A percentile compares a stretch with the other conserved stretches of the same genome.
These are phyloP conservation scores for Oxyria digyna DNA, from an alignment of 148 eudicot genomes.

Conservation along the genomic window DNA sequence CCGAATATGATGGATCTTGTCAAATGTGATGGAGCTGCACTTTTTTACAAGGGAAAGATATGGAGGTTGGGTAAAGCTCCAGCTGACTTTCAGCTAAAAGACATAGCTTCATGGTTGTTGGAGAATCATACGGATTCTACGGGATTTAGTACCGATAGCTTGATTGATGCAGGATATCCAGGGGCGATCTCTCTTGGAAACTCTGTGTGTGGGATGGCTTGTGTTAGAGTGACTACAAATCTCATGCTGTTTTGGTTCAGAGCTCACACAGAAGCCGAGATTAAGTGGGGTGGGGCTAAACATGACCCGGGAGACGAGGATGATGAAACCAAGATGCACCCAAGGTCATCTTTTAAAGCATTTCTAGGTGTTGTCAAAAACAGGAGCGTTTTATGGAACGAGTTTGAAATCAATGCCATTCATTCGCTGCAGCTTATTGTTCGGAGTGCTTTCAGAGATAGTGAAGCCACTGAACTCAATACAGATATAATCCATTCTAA, in stretches of 20 bases:
- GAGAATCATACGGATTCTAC: conserved; percentile 76
- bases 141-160: conserved; percentile 90
- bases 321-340: conserved; percentile 78
- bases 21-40: conserved; percentile 85
- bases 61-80: conserved; percentile 63
- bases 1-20: conserved; percentile 96
- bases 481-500: conserved; percentile 35
- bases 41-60: conserved; percentile 44
- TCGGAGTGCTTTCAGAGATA: conserved; percentile 60
- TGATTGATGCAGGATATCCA: conserved; percentile 82
- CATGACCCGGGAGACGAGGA: conserved; percentile 59
- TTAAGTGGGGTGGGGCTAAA: conserved; percentile 93
- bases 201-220: conserved; percentile 91
- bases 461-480: conserved; percentile 28
- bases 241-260: conserved; percentile 94
- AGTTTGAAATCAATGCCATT: conserved; percentile 90
- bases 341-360: conserved; percentile 88
- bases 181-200: conserved; percentile 66
- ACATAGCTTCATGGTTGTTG: conserved; percentile 61
- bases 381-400: conserved; percentile 84
- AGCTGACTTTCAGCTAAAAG: conserved; percentile 47
- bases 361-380: conserved; percentile 82
- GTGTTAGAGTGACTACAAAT: conserved; percentile 46
- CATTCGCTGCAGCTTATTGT: conserved; percentile 89
- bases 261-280: conserved; percentile 66